These are phyloP conservation scores for Croton setiger DNA, from an alignment of 441 rosid species.

Conservation along the genomic window DNA sequence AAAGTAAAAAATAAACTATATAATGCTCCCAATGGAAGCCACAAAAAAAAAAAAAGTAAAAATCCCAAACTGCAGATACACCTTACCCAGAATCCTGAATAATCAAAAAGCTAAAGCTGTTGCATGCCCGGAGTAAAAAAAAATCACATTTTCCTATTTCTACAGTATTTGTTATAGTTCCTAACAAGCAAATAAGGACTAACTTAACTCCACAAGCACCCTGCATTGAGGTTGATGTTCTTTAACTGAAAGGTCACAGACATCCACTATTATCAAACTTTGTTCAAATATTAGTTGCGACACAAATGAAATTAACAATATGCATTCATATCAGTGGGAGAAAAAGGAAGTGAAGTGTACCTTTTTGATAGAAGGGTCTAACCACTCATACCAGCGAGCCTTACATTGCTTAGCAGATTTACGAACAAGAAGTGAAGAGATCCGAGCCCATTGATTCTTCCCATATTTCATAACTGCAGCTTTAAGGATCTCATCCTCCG, in stretches of 20 bases:
- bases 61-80: background rate
- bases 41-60: background rate
- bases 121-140: background rate
- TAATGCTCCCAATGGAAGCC: background rate
- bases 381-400: conserved; percentile 99
- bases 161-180: too few relatives aligned
- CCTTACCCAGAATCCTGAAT: background rate
- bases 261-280: background rate
- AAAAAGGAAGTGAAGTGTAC: conserved; percentile 23
- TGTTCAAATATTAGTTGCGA: background rate
- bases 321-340: background rate
- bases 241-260: background rate
- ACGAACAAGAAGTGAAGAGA: conserved; percentile 93
- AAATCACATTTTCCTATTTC: too few relatives aligned
- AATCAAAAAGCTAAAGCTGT: background rate
- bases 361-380: conserved; percentile 97
- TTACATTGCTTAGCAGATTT: conserved; percentile 98
- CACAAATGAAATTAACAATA: background rate
- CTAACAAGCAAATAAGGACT: background rate
- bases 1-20: too few relatives aligned
- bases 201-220: background rate
- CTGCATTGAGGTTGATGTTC: background rate
- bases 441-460: conserved; percentile 98
- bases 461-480: conserved; percentile 99
- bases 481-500: conserved; percentile 97